phyloP scores from a whole-genome alignment of 768 basidiomycete species.

The Suillus tomentosus region DNA sequence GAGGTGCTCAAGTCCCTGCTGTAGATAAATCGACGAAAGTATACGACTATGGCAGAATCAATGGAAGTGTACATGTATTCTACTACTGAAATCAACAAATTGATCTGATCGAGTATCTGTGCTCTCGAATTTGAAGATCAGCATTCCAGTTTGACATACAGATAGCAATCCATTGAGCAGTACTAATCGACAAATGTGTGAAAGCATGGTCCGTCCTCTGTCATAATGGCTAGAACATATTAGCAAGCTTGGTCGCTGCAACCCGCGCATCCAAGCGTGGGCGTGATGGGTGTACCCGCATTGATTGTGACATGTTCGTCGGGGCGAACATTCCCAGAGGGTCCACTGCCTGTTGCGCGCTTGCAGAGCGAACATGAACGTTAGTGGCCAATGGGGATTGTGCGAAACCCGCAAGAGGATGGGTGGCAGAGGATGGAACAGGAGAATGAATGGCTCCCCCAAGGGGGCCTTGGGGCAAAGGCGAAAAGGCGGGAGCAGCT shows the following conservation, averaged over 20 bases:
- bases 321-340: constrained; percentile 65
- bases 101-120: not conserved
- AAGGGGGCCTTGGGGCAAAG: constrained; percentile 25
- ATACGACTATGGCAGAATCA: not conserved
- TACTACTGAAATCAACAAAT: not conserved
- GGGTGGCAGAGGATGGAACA: constrained; percentile 12
- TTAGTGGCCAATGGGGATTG: constrained; percentile 15
- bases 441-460: constrained; percentile 16
- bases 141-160: not conserved
- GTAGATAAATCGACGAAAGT: constrained; percentile 27
- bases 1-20: constrained; percentile 66
- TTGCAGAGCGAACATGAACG: constrained; percentile 15
- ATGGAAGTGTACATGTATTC: constrained; percentile 1
- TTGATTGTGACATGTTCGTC: constrained; percentile 69
- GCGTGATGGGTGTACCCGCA: constrained; percentile 70
- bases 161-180: constrained; percentile 2
- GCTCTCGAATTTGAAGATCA: not conserved
- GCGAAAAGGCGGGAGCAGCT: constrained; percentile 37
- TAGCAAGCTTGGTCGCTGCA: constrained; percentile 88
- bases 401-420: constrained; percentile 21
- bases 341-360: constrained; percentile 46
- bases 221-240: constrained; percentile 63
- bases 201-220: not conserved
- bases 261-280: constrained; percentile 81
- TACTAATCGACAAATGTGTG: constrained; percentile 4